Base-by-base conservation (phyloP, 225 moss, liverwort and hornwort genomes). In the Marchantia polymorpha region DNA sequence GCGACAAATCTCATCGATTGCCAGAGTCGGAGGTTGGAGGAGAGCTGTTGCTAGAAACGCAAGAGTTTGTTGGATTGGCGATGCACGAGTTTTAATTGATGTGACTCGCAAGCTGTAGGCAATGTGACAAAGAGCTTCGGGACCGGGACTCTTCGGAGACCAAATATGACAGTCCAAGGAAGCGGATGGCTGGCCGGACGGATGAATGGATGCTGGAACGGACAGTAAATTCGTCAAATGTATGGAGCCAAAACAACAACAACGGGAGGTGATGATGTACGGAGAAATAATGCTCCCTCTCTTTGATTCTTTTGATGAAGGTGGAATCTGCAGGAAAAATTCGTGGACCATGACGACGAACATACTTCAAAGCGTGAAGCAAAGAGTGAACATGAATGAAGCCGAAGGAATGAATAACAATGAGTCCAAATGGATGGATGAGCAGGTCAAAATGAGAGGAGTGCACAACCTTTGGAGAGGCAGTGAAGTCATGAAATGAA, bases 401-500 rank as follows among this genome's bases (percentile, higher is more conserved):
- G n/a, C n/a, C n/a, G 29, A 25, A 20, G 39, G 52, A 27, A 73
- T 26, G 48, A n/a, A n/a, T n/a, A n/a, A 8, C 55, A 8, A 55
- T 14, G 55, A 14, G 0, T 54, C 27, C 6, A 2, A 71, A 22
- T 71, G 70, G 70, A 71, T 73, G 73, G 10, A 53, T 50, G 55
- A 8, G 14, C 14, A 14, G 14, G 55, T 55, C 14, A 22, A 64
- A 22, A 64, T 64, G 63, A 64, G 63, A 64, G 13, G 63, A 12
- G 63, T 64, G 74, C 54, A 27, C 27, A 74, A 16, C 27, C 15
- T 27, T 20, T 74, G 74, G 22, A 74, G 53, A 54, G 74, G 74
- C 74, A 30, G 74, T 51, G 55, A 39, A 75, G 55, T 75, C 31
- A 58, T 75, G 52, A 58, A 58, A 75, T 56, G 75, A 6, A 75